phyloP scores from a whole-genome alignment of 441 rosid genomes.

The Populus trichocarpa region DNA sequence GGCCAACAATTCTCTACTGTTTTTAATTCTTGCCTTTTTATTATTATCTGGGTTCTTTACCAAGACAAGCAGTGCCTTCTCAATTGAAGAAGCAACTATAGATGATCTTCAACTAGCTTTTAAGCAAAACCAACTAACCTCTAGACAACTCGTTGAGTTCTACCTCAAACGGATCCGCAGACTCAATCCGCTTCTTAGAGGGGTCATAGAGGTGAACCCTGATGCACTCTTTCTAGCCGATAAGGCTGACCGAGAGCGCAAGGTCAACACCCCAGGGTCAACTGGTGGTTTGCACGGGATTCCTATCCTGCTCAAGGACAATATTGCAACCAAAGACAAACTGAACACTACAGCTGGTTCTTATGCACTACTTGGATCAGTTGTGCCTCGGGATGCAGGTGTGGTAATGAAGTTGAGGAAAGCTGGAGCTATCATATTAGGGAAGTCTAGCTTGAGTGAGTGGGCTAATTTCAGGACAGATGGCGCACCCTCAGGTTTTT shows the following conservation, averaged over 20 bases:
- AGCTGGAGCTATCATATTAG: slow-evolving; percentile 68
- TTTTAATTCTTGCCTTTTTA: not conserved
- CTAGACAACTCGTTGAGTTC: slow-evolving; percentile 53
- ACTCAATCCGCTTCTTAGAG: slow-evolving; percentile 53
- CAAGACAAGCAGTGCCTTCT: slow-evolving; percentile 10
- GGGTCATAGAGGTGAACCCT: slow-evolving; percentile 70
- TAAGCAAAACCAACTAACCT: slow-evolving; percentile 45
- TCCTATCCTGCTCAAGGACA: slow-evolving; percentile 70
- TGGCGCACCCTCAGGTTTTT: slow-evolving; percentile 33
- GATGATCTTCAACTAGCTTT: slow-evolving; percentile 47
- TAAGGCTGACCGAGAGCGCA: slow-evolving; percentile 53
- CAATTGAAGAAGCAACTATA: slow-evolving; percentile 51
- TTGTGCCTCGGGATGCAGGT: slow-evolving; percentile 61
- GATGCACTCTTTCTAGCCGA: slow-evolving; percentile 55
- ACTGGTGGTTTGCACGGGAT: slow-evolving; percentile 49
- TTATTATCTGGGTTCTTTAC: not conserved
- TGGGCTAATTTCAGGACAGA: slow-evolving; percentile 46
- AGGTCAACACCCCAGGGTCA: slow-evolving; percentile 10
- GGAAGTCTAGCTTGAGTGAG: slow-evolving; percentile 70
- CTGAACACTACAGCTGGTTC: slow-evolving; percentile 84
- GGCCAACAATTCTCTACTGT: not conserved
- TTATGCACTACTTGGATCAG: slow-evolving; percentile 50
- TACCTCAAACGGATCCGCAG: slow-evolving; percentile 47
- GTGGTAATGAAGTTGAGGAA: slow-evolving; percentile 50
- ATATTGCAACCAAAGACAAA: slow-evolving; percentile 57